phyloP scores from a whole-genome alignment of 1,284 basidiomycete species.

The Fomitopsis palustris region DNA sequence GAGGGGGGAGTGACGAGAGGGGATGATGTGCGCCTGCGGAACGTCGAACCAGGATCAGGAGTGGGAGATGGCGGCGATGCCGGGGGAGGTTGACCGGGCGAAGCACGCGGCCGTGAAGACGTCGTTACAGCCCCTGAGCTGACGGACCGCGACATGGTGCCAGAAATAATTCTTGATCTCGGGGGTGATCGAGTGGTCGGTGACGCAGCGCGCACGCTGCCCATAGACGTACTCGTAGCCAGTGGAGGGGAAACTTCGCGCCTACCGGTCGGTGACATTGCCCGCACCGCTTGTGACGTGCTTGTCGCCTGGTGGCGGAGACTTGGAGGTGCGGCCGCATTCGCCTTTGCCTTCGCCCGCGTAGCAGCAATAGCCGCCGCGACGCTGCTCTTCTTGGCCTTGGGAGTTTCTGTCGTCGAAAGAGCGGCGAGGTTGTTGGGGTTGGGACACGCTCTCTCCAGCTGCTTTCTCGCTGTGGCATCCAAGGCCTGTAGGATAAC shows the following conservation, averaged over 20 bases:
- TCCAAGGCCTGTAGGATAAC: constrained; percentile 73
- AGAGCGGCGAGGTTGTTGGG: constrained; percentile 39
- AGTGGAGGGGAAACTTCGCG: constrained; percentile 42
- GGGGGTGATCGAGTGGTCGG: constrained; percentile 40
- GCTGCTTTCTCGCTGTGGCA: constrained; percentile 67
- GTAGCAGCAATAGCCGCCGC: constrained; percentile 82
- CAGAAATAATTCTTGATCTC: constrained; percentile 39
- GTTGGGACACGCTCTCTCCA: constrained; percentile 81
- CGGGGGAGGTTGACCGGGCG: constrained; percentile 25
- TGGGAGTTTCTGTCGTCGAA: constrained; percentile 45
- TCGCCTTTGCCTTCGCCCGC: constrained; percentile 79
- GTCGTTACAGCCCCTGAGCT: constrained; percentile 27
- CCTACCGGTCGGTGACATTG: constrained; percentile 40
- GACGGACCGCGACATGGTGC: constrained; percentile 37
- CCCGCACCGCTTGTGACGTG: constrained; percentile 44
- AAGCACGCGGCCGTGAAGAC: constrained; percentile 31
- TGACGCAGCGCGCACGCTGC: constrained; percentile 34
- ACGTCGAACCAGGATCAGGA: constrained; percentile 30
- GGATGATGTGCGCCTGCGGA: constrained; percentile 49
- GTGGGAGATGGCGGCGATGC: constrained; percentile 48
- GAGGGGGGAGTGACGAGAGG: constrained; percentile 37
- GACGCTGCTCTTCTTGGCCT: constrained; percentile 69
- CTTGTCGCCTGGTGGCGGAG: constrained; percentile 78
- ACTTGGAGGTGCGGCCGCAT: constrained; percentile 72
- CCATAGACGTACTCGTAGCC: constrained; percentile 30